These are phyloP conservation scores for Fraxinus sp. DNA, from an alignment of 305 asterid genomes.

Conservation along the genomic window DNA sequence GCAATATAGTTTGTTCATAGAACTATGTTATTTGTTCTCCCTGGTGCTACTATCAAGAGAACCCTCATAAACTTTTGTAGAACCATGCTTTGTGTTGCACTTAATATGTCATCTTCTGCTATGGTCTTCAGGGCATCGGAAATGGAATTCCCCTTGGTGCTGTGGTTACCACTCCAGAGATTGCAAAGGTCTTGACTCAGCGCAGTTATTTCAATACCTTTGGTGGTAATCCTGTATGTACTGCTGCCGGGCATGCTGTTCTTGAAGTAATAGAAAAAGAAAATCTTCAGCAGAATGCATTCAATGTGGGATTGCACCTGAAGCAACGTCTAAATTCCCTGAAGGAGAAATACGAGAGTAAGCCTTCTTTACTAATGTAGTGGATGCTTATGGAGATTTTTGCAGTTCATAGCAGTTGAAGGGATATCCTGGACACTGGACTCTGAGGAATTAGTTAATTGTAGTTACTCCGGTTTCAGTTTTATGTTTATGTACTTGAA, in stretches of 20 bases:
- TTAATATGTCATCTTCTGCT: background rate
- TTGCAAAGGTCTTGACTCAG: slow-evolving; percentile 55
- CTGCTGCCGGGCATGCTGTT: slow-evolving; percentile 81
- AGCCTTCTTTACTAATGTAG: background rate
- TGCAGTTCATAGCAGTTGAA: background rate
- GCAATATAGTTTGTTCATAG: background rate
- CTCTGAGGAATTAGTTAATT: background rate
- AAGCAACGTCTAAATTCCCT: slow-evolving; percentile 55
- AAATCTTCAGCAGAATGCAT: slow-evolving; percentile 66
- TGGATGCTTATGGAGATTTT: background rate
- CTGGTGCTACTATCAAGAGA: background rate
- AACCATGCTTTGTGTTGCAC: background rate
- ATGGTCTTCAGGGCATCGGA: slow-evolving; percentile 65
- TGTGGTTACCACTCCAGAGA: slow-evolving; percentile 71
- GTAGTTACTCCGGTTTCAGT: background rate
- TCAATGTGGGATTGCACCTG: slow-evolving; percentile 58
- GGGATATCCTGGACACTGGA: background rate
- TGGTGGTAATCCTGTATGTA: slow-evolving; percentile 82
- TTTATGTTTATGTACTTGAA: background rate
- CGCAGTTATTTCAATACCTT: slow-evolving; percentile 73
- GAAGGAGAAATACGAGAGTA: slow-evolving; percentile 64
- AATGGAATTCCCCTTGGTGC: slow-evolving; percentile 84
- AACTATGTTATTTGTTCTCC: background rate
- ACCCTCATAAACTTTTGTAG: background rate
- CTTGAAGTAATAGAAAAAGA: slow-evolving; percentile 68